Conservation (phyloP, 169 alveolate species). For the Eimeria mitis region DNA sequence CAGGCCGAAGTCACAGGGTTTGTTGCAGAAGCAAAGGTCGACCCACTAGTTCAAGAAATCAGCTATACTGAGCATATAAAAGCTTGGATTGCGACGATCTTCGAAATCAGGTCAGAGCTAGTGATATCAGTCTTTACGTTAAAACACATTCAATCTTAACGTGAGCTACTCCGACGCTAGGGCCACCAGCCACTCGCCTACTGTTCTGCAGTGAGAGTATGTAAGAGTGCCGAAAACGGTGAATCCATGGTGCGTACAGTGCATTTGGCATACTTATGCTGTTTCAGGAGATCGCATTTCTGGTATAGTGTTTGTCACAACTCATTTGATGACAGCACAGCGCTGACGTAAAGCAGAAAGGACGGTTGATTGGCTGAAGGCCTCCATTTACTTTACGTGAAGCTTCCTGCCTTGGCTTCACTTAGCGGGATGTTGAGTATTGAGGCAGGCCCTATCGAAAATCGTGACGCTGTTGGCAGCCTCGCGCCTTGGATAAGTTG, state of each 20-base stretch:
- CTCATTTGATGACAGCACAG: neutral
- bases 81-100: slow-evolving; percentile 71
- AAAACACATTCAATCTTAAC: neutral
- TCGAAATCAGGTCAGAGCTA: slow-evolving; percentile 72
- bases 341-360: neutral
- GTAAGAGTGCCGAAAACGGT: neutral
- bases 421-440: neutral
- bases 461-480: neutral
- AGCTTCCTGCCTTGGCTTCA: neutral
- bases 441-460: neutral
- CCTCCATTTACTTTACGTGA: neutral
- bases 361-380: neutral
- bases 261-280: neutral
- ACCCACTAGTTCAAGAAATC: slow-evolving; percentile 74
- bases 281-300: slow-evolving; percentile 38
- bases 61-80: slow-evolving; percentile 76
- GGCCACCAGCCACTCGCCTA: no score
- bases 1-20: slow-evolving; percentile 75
- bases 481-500: neutral
- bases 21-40: slow-evolving; percentile 80
- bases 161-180: neutral
- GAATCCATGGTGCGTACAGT: neutral
- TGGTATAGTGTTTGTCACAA: slow-evolving; percentile 33
- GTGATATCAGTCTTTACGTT: neutral
- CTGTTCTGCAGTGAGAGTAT: neutral